Evolutionary conservation across 371 early-diverging fungal species (phyloP).

Genomic region (Caulochytrium protostelioides): DNA sequence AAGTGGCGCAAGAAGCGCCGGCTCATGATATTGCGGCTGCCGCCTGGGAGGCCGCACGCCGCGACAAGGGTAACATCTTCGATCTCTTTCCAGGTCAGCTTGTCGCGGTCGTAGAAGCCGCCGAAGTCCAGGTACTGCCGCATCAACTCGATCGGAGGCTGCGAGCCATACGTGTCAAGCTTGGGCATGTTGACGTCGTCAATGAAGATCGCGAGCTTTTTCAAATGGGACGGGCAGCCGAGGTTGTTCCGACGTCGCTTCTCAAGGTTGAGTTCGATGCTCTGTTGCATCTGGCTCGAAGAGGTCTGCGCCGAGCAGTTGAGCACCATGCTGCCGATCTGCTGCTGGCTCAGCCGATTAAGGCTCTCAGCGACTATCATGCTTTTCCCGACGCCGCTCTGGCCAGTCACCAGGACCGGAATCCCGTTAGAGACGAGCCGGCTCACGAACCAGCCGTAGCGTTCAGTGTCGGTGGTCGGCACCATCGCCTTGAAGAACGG

Average conservation of each 20-base stretch:
- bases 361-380: constrained; percentile 27
- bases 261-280: constrained; percentile 33
- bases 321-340: constrained; percentile 15
- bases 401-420: constrained; percentile 25
- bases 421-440: constrained; percentile 17
- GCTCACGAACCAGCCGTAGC: constrained; percentile 25
- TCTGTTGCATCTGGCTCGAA: constrained; percentile 27
- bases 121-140: constrained; percentile 30
- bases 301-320: constrained; percentile 35
- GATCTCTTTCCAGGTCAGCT: constrained; percentile 26
- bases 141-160: constrained; percentile 31
- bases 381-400: constrained; percentile 33
- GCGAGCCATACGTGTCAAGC: constrained; percentile 34
- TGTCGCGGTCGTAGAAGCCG: constrained; percentile 35
- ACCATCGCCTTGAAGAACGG: constrained; percentile 39
- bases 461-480: constrained; percentile 30
- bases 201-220: constrained; percentile 27
- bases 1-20: constrained; percentile 30
- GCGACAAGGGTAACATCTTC: constrained; percentile 27
- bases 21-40: constrained; percentile 26
- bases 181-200: constrained; percentile 40
- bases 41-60: constrained; percentile 35
- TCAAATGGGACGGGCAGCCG: constrained; percentile 25
- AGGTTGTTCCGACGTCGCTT: constrained; percentile 33
- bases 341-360: constrained; percentile 13